Percentiles rank a stretch among this genome's conserved stretches.
Evolutionary conservation across 495 filamentous ascomycete species (phyloP).

Genomic region (Entonaema liquescens): DNA sequence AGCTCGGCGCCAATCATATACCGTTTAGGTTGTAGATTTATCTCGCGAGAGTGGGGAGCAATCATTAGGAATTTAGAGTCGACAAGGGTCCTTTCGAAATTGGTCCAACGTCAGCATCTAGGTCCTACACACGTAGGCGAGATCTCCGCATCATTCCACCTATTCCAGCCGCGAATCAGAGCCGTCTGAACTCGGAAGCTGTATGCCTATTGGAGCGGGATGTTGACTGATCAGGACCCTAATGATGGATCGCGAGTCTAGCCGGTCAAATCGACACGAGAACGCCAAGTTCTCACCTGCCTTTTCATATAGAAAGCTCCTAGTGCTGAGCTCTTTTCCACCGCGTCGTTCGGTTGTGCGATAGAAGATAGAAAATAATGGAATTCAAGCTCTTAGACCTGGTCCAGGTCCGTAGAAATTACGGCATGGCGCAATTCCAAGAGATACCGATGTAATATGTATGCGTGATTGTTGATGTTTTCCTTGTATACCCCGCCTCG

Average conservation of each 20-base stretch:
- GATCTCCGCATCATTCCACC: conserved; percentile 20
- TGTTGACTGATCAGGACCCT: conserved; percentile 4
- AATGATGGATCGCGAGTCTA: conserved; percentile 17
- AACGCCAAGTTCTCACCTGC: conserved; percentile 38
- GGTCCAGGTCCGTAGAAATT: conserved; percentile 31
- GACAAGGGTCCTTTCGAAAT: conserved; percentile 4
- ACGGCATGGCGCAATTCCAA: conserved; percentile 34
- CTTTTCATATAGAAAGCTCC: conserved; percentile 30
- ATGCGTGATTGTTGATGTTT: conserved; percentile 40
- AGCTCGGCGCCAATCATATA: conserved; percentile 29
- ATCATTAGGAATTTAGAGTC: conserved; percentile 27
- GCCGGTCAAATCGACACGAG: conserved; percentile 33
- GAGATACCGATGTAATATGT: conserved; percentile 36
- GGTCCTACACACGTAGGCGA: not conserved
- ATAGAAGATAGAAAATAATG: conserved; percentile 14
- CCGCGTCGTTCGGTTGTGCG: conserved; percentile 7
- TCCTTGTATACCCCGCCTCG: conserved; percentile 28
- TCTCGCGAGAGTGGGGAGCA: conserved; percentile 27
- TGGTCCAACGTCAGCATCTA: conserved; percentile 36
- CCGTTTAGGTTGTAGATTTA: conserved; percentile 25
- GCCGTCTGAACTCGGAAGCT: not conserved
- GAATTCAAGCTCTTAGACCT: conserved; percentile 24
- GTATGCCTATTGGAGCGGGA: conserved; percentile 21
- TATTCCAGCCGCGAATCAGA: conserved; percentile 17
- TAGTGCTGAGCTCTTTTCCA: conserved; percentile 28